Conservation (phyloP, 371 early-diverging fungal genomes). For the Catenaria anguillulae region DNA sequence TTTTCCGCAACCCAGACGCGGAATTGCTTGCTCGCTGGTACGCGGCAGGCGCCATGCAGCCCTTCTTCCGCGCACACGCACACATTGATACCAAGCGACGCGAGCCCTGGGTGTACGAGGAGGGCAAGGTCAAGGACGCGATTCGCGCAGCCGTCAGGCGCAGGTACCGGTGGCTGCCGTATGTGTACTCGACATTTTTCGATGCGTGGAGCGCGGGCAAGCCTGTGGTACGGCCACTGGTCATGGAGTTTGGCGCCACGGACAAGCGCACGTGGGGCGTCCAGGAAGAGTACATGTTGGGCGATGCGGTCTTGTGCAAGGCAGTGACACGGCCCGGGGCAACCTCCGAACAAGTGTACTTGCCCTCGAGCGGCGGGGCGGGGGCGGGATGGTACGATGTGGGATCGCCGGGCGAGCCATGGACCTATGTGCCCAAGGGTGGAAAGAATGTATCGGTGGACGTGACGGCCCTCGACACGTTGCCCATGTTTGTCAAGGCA, state of each 20-base stretch:
- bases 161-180: conserved; percentile 63
- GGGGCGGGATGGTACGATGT: conserved; percentile 8
- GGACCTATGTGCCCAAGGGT: conserved; percentile 22
- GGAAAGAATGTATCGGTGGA: conserved; percentile 12
- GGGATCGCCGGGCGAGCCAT: neutral
- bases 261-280: conserved; percentile 51
- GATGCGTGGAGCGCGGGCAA: conserved; percentile 46
- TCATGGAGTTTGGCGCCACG: conserved; percentile 60
- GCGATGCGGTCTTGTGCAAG: conserved; percentile 49
- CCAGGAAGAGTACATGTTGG: conserved; percentile 75
- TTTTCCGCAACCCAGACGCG: conserved; percentile 69
- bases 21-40: conserved; percentile 79
- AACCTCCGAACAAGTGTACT: conserved; percentile 40
- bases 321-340: conserved; percentile 48
- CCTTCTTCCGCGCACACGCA: conserved; percentile 86
- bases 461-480: conserved; percentile 49
- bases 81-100: conserved; percentile 88
- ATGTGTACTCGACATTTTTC: conserved; percentile 65
- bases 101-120: conserved; percentile 89
- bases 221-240: conserved; percentile 68
- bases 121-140: conserved; percentile 41
- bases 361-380: conserved; percentile 40
- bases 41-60: conserved; percentile 75
- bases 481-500: conserved; percentile 72
- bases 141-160: conserved; percentile 54